These are phyloP conservation scores for Pleurotus giganteus DNA, from an alignment of 768 basidiomycete genomes.

Conservation along the genomic window DNA sequence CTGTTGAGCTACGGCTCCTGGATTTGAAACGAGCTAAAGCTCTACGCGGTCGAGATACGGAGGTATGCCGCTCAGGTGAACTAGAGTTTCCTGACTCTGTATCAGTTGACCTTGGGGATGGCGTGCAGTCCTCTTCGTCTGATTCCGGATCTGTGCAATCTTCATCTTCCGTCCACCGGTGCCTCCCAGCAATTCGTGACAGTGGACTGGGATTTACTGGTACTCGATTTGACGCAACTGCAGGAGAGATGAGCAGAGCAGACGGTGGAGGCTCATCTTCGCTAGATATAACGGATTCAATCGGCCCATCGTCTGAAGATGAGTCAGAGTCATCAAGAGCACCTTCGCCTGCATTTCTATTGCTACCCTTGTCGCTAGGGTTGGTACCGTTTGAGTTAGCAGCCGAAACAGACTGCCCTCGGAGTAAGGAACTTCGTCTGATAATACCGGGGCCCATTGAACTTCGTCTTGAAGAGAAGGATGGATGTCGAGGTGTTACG, in stretches of 20 bases:
- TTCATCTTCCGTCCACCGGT: conserved; percentile 55
- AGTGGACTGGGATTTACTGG: conserved; percentile 62
- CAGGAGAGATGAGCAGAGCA: conserved; percentile 32
- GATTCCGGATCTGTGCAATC: conserved; percentile 29
- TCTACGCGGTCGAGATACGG: conserved; percentile 31
- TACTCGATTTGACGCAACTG: conserved; percentile 24
- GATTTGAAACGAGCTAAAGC: conserved; percentile 32
- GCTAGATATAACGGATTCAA: conserved; percentile 28
- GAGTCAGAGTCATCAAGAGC: conserved; percentile 80
- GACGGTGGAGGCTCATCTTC: conserved; percentile 30
- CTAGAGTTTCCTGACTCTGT: conserved; percentile 49
- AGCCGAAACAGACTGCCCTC: conserved; percentile 42
- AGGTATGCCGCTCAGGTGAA: conserved; percentile 28
- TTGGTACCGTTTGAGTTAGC: conserved; percentile 28
- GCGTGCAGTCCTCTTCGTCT: conserved; percentile 51
- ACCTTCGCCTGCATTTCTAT: conserved; percentile 73
- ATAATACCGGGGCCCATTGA: conserved; percentile 29
- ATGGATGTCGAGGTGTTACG: conserved; percentile 37
- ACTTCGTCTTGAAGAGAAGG: conserved; percentile 38
- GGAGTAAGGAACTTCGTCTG: conserved; percentile 37
- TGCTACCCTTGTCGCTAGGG: conserved; percentile 33
- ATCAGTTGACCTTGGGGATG: conserved; percentile 68
- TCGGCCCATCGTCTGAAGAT: conserved; percentile 38
- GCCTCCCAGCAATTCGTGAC: conserved; percentile 53
- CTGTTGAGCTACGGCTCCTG: conserved; percentile 64